phyloP scores from a whole-genome alignment of 768 basidiomycete species.

The Podaxis mareebaensis region DNA sequence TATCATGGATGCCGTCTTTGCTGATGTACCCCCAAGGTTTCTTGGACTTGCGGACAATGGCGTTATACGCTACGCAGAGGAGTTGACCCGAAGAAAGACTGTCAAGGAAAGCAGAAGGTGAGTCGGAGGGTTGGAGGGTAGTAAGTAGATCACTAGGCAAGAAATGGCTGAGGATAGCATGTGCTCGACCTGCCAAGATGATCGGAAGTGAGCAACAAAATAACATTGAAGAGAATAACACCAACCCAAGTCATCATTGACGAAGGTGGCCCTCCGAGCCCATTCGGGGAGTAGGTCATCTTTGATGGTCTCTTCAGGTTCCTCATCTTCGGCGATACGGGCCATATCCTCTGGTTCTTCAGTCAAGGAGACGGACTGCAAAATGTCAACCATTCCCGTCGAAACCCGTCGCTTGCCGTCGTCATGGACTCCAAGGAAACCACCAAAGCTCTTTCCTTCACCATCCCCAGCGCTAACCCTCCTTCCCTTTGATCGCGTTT shows the following conservation, averaged over 20 bases:
- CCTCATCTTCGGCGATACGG: constrained; percentile 36
- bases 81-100: constrained; percentile 75
- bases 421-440: constrained; percentile 19
- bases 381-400: constrained; percentile 54
- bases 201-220: constrained; percentile 7
- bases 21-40: constrained; percentile 90
- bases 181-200: constrained; percentile 53
- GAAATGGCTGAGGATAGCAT: constrained; percentile 58
- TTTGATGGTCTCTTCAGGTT: constrained; percentile 48
- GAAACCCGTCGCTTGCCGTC: constrained; percentile 56
- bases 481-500: constrained; percentile 43
- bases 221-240: constrained; percentile 16
- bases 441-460: constrained; percentile 26
- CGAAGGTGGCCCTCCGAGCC: constrained; percentile 64
- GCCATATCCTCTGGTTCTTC: constrained; percentile 63
- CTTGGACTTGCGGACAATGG: constrained; percentile 74
- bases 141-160: constrained; percentile 50
- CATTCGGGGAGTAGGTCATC: constrained; percentile 78
- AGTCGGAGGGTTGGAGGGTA: constrained; percentile 17
- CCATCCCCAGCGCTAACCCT: constrained; percentile 50
- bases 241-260: constrained; percentile 60
- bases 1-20: constrained; percentile 76
- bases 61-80: constrained; percentile 80
- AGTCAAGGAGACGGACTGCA: constrained; percentile 47
- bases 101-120: constrained; percentile 46